Percentiles rank a stretch among this genome's conserved stretches.
Evolutionary conservation across 176 grass and related monocot genomes (phyloP).

Genomic region (Microstegium vimineum): DNA sequence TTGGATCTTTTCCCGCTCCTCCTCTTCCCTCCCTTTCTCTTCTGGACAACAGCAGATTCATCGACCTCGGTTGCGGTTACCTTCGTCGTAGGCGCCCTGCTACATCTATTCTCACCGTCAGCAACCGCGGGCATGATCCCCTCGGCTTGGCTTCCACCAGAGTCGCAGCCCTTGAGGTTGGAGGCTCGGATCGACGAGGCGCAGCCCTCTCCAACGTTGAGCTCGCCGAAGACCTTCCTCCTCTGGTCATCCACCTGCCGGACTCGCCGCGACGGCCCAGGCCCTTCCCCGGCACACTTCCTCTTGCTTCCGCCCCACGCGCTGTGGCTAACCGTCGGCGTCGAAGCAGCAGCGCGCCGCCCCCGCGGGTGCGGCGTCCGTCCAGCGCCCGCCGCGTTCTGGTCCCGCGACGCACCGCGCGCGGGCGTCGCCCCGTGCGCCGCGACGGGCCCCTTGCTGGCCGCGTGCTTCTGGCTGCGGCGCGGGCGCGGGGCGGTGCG

Average conservation of each 20-base stretch:
- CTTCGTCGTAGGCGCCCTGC: background rate
- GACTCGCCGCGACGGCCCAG: background rate
- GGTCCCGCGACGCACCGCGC: background rate
- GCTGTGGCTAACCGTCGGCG: background rate
- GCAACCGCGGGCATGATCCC: too few species aligned
- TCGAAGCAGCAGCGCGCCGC: background rate
- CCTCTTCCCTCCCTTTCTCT: background rate
- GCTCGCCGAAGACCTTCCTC: slow-evolving; percentile 2
- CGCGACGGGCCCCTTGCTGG: background rate
- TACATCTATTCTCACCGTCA: background rate
- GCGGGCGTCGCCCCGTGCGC: background rate
- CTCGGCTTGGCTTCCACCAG: background rate
- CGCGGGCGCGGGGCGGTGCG: background rate
- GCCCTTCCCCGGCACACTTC: slow-evolving; percentile 4
- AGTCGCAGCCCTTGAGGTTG: background rate
- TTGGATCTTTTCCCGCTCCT: background rate
- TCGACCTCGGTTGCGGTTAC: background rate
- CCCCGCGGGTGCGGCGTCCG: background rate
- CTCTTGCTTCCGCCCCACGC: slow-evolving; percentile 10
- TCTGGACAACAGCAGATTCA: too few species aligned
- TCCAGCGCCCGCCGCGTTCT: background rate
- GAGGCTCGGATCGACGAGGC: background rate
- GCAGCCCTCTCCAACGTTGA: background rate
- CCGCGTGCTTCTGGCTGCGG: background rate
- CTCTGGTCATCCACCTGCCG: background rate